These are phyloP conservation scores for Nothopassalora personata DNA, from an alignment of 2,329 filamentous ascomycete species.

Conservation along the genomic window DNA sequence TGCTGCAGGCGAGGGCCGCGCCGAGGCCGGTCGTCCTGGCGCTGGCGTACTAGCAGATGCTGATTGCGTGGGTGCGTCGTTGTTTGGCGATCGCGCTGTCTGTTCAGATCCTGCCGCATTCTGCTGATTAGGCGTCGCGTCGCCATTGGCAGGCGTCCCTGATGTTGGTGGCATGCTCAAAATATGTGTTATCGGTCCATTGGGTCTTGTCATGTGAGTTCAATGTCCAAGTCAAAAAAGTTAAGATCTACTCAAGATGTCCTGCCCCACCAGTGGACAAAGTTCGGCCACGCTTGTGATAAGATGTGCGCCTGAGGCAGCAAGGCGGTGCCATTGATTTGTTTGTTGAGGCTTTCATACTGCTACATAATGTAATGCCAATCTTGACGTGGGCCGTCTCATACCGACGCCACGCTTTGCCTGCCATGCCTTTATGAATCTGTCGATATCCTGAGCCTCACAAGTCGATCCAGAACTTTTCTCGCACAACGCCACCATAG, in stretches of 20 bases:
- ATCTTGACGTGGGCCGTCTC: no score
- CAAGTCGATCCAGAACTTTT: constrained; percentile 40
- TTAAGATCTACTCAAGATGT: background rate
- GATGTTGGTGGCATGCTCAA: background rate
- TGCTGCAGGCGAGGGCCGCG: constrained; percentile 13
- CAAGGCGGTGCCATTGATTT: background rate
- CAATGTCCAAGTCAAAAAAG: background rate
- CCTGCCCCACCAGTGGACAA: background rate
- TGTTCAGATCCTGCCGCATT: background rate
- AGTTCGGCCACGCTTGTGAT: background rate
- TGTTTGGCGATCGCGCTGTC: background rate
- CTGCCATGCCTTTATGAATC: no score
- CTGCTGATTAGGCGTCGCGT: background rate
- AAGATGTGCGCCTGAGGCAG: background rate
- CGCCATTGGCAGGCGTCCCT: background rate
- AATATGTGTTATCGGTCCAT: constrained; percentile 1
- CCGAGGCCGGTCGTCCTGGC: constrained; percentile 1
- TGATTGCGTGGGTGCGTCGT: background rate
- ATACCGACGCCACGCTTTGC: no score
- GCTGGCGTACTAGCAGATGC: background rate
- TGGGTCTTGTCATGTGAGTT: background rate
- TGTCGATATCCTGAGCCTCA: background rate
- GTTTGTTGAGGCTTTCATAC: background rate
- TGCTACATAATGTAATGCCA: background rate
- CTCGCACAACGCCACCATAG: constrained; percentile 44